These are phyloP conservation scores for Lodderomyces elongisporus DNA, from an alignment of 1,139 yeast species.

Conservation along the genomic window DNA sequence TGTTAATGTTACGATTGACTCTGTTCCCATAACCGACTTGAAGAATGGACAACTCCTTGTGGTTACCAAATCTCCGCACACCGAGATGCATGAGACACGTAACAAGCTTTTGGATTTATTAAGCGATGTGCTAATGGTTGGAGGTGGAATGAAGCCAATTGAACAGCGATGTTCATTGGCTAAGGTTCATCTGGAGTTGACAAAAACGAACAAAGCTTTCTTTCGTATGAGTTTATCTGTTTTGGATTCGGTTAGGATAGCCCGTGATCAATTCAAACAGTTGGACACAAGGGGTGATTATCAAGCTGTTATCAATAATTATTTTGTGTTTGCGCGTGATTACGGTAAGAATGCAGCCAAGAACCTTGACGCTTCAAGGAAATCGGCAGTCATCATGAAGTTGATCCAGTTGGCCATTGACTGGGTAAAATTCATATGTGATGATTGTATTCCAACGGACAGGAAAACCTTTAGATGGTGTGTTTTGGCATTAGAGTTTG, in stretches of 20 bases:
- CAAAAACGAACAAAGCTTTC: constrained; percentile 60
- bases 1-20: constrained; percentile 49
- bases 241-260: constrained; percentile 56
- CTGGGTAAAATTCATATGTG: constrained; percentile 91
- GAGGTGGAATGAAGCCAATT: constrained; percentile 32
- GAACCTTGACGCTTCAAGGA: constrained; percentile 58
- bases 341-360: constrained; percentile 70
- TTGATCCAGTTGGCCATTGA: constrained; percentile 75
- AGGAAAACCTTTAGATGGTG: constrained; percentile 93
- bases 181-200: constrained; percentile 70
- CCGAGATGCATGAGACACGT: constrained; percentile 31
- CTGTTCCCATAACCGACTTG: constrained; percentile 44
- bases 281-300: constrained; percentile 48
- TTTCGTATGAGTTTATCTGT: constrained; percentile 67
- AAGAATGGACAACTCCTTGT: constrained; percentile 68
- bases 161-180: constrained; percentile 71
- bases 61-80: constrained; percentile 47
- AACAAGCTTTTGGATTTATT: constrained; percentile 48
- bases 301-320: constrained; percentile 73
- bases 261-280: constrained; percentile 41
- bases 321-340: constrained; percentile 79
- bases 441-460: constrained; percentile 92
- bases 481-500: constrained; percentile 90
- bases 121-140: constrained; percentile 47
- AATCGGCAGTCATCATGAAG: constrained; percentile 66